Conservation (phyloP, 768 basidiomycete species). For the Rhodosporidiobolus odoratus region DNA sequence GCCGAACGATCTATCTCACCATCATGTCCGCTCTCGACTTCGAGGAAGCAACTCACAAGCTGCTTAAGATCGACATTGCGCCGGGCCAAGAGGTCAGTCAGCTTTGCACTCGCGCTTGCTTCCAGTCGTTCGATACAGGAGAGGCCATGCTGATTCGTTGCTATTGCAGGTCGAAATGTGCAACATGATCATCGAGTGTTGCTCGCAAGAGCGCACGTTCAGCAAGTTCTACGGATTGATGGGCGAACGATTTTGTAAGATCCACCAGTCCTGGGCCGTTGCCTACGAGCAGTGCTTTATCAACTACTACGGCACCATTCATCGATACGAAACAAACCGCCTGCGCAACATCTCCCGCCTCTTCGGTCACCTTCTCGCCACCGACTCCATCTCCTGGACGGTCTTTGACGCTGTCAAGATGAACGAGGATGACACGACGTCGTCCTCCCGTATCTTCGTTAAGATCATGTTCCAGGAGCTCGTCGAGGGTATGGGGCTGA, state of each 20-base stretch:
- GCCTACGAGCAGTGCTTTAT: slow-evolving; percentile 77
- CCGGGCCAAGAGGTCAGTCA: slow-evolving; percentile 84
- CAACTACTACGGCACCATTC: slow-evolving; percentile 90
- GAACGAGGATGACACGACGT: slow-evolving; percentile 97
- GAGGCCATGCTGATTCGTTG: too few species aligned
- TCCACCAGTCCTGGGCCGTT: slow-evolving; percentile 91
- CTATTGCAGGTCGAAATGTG: slow-evolving; percentile 74
- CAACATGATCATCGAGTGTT: slow-evolving; percentile 99
- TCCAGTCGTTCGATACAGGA: too few species aligned
- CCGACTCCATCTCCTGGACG: slow-evolving; percentile 84
- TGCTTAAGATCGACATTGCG: slow-evolving; percentile 82
- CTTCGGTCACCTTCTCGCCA: slow-evolving; percentile 84
- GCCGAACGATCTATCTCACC: slow-evolving; percentile 88
- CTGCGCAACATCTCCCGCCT: slow-evolving; percentile 94
- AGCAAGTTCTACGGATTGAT: slow-evolving; percentile 94
- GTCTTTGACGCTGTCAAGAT: slow-evolving; percentile 77
- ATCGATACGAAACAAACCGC: slow-evolving; percentile 97
- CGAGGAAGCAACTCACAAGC: slow-evolving; percentile 97
- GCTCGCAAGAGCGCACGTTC: slow-evolving; percentile 97
- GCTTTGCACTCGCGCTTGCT: not conserved
- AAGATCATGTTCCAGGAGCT: slow-evolving; percentile 96
- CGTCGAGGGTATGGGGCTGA: slow-evolving; percentile 87
- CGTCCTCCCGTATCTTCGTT: slow-evolving; percentile 90
- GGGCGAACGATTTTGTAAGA: slow-evolving; percentile 91
- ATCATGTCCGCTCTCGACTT: slow-evolving; percentile 63